Base-by-base conservation (phyloP, 2,329 filamentous ascomycete species). In the Penicillium freii region DNA sequence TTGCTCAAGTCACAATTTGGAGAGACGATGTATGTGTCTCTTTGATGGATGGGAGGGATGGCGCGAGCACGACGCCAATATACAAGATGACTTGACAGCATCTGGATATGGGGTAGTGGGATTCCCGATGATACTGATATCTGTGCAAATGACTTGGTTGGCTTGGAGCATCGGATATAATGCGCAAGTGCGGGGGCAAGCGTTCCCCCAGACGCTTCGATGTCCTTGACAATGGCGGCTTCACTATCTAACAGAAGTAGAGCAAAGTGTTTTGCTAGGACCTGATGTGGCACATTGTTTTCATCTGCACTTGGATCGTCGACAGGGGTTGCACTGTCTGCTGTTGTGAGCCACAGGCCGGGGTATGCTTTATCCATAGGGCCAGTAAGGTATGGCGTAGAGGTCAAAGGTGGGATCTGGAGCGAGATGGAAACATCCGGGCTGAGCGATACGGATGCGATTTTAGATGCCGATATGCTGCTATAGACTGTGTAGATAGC, bases 61-160 rank as follows among this genome's bases (percentile, higher is more conserved):
- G 93, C 89, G 59, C 95, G 90, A 46, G 93, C 94, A 56, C 92
- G 88, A 25, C 94, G 87, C 92, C 93, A 97, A 77, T 95, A 96
- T 60, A 97, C 92, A 61, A 99, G 88, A 77, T 97, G 94, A 57
- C 91, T 89, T 10, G 92, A 92, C 61, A 96, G 90, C 65, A 91
- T 88, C 62, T 93, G 88, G 61, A 97, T 88, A 65, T 96, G 90
- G 33, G 85, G 82, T 1, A 94, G 81, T 4, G 89, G 87, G 51
- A 97, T 87, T 21, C 87, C 84, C 51, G 77, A 78, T 2, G 69
- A 62, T 5, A 72, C 70, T 65, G 82, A 92, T 62, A 91, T 83
- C 60, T 89, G 86, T 36, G 90, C 88, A 73, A 92, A 92, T 0
- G 82, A 85, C 63, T 87, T 87, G 1, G 82, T 86, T 5, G 85